Conservation (phyloP, 148 eudicot species). For the Rhododendron williamsianum region DNA sequence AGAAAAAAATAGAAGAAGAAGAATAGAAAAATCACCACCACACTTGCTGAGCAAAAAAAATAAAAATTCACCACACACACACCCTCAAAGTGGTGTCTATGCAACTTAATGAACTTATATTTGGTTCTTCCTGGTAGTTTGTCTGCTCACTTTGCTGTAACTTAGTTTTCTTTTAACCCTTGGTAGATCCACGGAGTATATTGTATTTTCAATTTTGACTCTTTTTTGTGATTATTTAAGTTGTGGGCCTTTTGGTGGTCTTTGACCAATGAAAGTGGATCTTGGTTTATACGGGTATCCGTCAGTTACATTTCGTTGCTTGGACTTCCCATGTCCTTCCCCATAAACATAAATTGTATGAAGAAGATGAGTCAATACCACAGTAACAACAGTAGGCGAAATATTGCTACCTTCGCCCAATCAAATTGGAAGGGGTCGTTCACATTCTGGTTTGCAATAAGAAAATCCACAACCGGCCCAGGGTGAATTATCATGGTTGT, state of each 20-base stretch:
- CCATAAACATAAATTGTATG: background rate
- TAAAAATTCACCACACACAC: background rate
- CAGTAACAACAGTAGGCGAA: background rate
- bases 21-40: background rate
- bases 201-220: background rate
- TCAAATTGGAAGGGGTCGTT: too few relatives aligned
- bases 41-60: background rate
- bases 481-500: too few relatives aligned
- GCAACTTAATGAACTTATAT: background rate
- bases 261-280: background rate
- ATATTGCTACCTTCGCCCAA: too few relatives aligned
- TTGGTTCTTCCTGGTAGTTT: background rate
- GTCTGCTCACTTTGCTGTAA: background rate
- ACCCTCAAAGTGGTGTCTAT: background rate
- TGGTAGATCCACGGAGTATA: background rate
- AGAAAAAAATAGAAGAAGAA: background rate
- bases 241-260: background rate
- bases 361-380: background rate
- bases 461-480: too few relatives aligned
- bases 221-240: background rate
- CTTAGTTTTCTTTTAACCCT: background rate
- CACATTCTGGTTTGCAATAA: too few relatives aligned
- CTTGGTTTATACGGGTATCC: background rate
- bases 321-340: background rate
- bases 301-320: background rate